A percentile compares a stretch with the other conserved stretches of the same genome.
Evolutionary conservation across 306 rosid species (phyloP).

Genomic region (Castanea crenata): DNA sequence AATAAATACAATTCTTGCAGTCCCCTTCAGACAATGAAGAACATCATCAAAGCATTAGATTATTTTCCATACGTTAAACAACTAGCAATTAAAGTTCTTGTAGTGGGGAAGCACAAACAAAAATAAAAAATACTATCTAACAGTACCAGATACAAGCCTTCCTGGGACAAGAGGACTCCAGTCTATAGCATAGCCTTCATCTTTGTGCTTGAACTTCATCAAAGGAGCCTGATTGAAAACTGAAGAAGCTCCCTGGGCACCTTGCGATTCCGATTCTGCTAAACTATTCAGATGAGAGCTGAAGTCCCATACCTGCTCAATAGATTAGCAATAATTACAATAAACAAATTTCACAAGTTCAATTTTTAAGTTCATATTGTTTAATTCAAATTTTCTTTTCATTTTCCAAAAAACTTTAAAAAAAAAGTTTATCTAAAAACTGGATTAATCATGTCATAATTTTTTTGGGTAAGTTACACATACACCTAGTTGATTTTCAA

Average conservation of each 20-base stretch:
- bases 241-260: conserved; percentile 64
- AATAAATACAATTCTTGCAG: conserved; percentile 64
- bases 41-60: conserved; percentile 11
- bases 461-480: no score
- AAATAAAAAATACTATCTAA: not conserved
- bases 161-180: conserved; percentile 82
- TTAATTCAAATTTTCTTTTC: no score
- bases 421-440: no score
- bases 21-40: conserved; percentile 60
- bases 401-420: no score
- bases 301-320: conserved; percentile 82
- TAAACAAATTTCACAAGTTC: not conserved
- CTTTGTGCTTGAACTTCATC: conserved; percentile 62
- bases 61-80: conserved; percentile 1
- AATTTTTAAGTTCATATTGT: not conserved
- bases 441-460: not conserved
- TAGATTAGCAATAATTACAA: not conserved
- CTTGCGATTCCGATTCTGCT: conserved; percentile 69
- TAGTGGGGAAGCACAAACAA: conserved; percentile 4
- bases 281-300: conserved; percentile 77
- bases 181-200: conserved; percentile 92
- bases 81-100: conserved; percentile 8
- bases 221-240: conserved; percentile 69
- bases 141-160: conserved; percentile 81
- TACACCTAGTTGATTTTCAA: no score